phyloP scores from a whole-genome alignment of 1,284 basidiomycete species.

The Anthracocystis setariae region DNA sequence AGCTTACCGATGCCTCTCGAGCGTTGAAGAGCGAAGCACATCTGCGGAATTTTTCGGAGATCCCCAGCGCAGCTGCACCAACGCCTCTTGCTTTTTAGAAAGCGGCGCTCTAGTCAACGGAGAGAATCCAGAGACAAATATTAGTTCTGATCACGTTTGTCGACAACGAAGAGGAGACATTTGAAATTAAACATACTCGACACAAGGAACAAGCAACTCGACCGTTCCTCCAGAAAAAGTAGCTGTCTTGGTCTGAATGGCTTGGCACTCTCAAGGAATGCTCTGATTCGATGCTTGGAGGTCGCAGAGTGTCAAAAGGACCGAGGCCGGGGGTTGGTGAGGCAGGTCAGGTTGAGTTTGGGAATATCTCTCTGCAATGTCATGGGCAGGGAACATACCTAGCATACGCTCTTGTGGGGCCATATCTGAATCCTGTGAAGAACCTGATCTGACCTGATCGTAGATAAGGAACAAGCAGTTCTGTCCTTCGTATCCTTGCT shows the following conservation, averaged over 20 bases:
- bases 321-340: slow-evolving; percentile 14
- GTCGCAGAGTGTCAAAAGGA: slow-evolving; percentile 32
- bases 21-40: slow-evolving; percentile 42
- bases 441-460: slow-evolving; percentile 22
- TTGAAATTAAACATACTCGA: slow-evolving; percentile 14
- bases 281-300: slow-evolving; percentile 28
- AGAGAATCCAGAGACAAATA: neutral
- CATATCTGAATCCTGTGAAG: slow-evolving; percentile 13
- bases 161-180: neutral
- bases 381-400: no score
- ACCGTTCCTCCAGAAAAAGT: neutral
- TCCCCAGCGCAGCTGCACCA: slow-evolving; percentile 53
- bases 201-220: slow-evolving; percentile 6
- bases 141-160: slow-evolving; percentile 1
- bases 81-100: slow-evolving; percentile 33
- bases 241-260: neutral
- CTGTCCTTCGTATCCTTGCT: neutral
- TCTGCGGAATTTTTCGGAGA: slow-evolving; percentile 36
- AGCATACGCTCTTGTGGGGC: slow-evolving; percentile 29
- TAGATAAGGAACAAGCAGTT: slow-evolving; percentile 27
- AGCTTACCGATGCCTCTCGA: slow-evolving; percentile 33
- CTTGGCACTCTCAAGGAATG: slow-evolving; percentile 25
- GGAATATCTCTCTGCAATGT: no score
- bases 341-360: neutral
- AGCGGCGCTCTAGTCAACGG: slow-evolving; percentile 11